phyloP scores from a whole-genome alignment of 768 basidiomycete species.

The Pisolithus marmoratus region DNA sequence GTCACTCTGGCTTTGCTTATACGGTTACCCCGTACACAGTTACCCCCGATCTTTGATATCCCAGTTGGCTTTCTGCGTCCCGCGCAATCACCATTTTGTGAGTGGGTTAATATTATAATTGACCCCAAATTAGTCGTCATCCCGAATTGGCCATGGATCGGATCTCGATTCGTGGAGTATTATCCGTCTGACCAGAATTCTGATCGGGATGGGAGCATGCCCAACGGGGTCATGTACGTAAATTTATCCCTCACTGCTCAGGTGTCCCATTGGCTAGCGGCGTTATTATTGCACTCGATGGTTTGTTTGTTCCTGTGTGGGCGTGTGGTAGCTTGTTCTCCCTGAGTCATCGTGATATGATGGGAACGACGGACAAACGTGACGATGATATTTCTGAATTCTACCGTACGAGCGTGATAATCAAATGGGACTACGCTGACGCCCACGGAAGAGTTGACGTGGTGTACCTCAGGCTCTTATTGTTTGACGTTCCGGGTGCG shows the following conservation, averaged over 20 bases:
- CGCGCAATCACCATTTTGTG: not conserved
- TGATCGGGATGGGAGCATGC: constrained; percentile 21
- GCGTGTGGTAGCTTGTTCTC: too few species aligned
- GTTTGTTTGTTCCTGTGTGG: too few species aligned
- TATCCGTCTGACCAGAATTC: constrained; percentile 20
- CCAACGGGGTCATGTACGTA: constrained; percentile 6
- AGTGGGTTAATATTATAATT: not conserved
- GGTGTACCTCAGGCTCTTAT: too few species aligned
- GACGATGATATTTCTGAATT: too few species aligned
- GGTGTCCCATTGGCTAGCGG: not conserved
- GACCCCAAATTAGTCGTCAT: not conserved
- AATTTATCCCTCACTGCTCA: constrained; percentile 1
- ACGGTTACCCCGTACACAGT: constrained; percentile 35
- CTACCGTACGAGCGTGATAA: too few species aligned
- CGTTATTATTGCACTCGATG: not conserved
- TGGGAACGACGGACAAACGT: too few species aligned
- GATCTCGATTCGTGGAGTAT: not conserved
- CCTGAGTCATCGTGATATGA: too few species aligned
- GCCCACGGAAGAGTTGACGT: too few species aligned
- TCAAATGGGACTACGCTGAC: too few species aligned
- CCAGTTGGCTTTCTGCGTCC: constrained; percentile 10
- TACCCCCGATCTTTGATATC: constrained; percentile 31
- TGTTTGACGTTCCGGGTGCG: too few species aligned
- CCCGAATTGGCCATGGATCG: constrained; percentile 1
- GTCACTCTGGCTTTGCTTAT: constrained; percentile 23